Base-by-base conservation (phyloP, 1,284 basidiomycete species). In the Kwoniella shivajii region DNA sequence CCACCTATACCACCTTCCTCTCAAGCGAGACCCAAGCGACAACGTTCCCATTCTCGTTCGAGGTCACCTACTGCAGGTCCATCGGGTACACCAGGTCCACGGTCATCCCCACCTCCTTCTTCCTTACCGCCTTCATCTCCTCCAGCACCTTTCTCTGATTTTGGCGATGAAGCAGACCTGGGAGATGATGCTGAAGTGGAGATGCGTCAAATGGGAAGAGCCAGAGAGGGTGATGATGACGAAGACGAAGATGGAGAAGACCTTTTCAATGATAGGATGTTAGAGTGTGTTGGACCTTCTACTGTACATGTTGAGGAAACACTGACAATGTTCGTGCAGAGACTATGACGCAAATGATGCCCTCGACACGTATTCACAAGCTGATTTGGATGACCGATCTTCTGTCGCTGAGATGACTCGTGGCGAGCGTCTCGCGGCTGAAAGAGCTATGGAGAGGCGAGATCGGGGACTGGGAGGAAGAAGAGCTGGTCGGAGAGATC, bases 331-430 rank as follows among this genome's bases (percentile, higher is more conserved):
- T 37, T 30, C n/a, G 36, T 11, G 18, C 66, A 95, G 93, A 56
- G 95, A 99, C 72, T 98, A 99, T 78, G 86, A 87, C 16, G 81
- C 82, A 13, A 94, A 98, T 70, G 82, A 86, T 47, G 81, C 84
- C 4, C 85, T 97, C 4, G 96, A 99, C 78, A 82, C 79, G 31
- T 99, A 99, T 79, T 93, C 92, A 4, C 85, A 89, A 57, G 84
- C 85, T 29, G 95, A 86, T 50, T 83, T 99, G 56, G 86, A 98
- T 71, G 95, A 99, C 71, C 86, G 88, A 41, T 85, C 85, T 20
- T 86, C 90, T 6, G 80, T 87, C 48, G 87, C 85, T 31, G 88
- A 86, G 44, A 78, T 96, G 72, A 85, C 89, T 39, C 84, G 84
- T 22, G 86, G 82, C 14, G 85, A 86, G 41, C 86, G 95, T 64